Evolutionary conservation across 352 stramenopile species (phyloP).

Genomic region (Phytopythium sindhum): DNA sequence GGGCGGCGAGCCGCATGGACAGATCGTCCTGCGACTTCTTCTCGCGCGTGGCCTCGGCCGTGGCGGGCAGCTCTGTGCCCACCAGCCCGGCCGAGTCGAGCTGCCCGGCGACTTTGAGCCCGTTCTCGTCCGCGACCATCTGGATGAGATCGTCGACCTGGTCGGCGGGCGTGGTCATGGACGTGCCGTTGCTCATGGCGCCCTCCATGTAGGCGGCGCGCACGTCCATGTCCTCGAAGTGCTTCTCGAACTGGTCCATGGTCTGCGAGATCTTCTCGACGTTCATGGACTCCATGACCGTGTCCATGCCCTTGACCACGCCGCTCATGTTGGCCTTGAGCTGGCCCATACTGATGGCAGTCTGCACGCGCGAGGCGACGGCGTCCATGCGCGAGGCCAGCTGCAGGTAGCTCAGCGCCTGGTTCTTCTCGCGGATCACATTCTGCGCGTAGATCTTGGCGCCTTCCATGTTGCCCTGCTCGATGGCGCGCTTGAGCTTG

Average conservation of each 20-base stretch:
- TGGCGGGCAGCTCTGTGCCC: slow-evolving; percentile 59
- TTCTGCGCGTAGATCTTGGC: slow-evolving; percentile 97
- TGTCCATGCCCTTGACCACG: slow-evolving; percentile 97
- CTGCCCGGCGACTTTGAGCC: slow-evolving; percentile 92
- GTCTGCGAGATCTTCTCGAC: slow-evolving; percentile 96
- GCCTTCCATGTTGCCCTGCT: slow-evolving; percentile 96
- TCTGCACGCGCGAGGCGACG: slow-evolving; percentile 95
- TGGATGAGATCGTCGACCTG: slow-evolving; percentile 97
- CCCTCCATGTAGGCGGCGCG: slow-evolving; percentile 97
- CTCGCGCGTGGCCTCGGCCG: slow-evolving; percentile 62
- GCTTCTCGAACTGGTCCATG: slow-evolving; percentile 99
- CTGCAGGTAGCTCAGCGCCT: slow-evolving; percentile 94
- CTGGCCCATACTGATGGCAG: slow-evolving; percentile 94
- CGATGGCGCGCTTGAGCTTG: slow-evolving; percentile 97
- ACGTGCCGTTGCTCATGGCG: slow-evolving; percentile 95
- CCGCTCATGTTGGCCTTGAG: slow-evolving; percentile 95
- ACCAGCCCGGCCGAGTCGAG: slow-evolving; percentile 91
- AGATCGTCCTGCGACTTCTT: slow-evolving; percentile 84
- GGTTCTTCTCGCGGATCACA: slow-evolving; percentile 82
- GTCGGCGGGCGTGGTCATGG: slow-evolving; percentile 94
- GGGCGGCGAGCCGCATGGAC: slow-evolving; percentile 73
- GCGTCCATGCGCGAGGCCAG: slow-evolving; percentile 96
- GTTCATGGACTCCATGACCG: slow-evolving; percentile 96
- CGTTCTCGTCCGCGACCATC: slow-evolving; percentile 97
- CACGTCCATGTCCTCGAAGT: slow-evolving; percentile 99